These are phyloP conservation scores for rapeseed (Brassica napus) DNA, from an alignment of 345 rosid species.

Conservation along the genomic window Da-Ae NC_063446.1:72020001-72020500, in stretches of 20 bases:
- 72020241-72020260: not conserved
- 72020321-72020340: not conserved
- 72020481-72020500: too few species aligned
- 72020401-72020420: too few species aligned
- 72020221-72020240: not conserved
- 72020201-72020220: not conserved
- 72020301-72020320: not conserved
- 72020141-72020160: not conserved
- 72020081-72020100: not conserved
- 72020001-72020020: too few species aligned
- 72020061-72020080: too few species aligned
- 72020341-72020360: not conserved
- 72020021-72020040: not conserved
- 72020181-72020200: too few species aligned
- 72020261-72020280: not conserved
- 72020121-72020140: not conserved
- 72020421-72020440: too few species aligned
- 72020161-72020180: too few species aligned
- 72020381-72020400: too few species aligned
- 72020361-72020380: too few species aligned
- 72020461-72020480: too few species aligned
- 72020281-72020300: not conserved
- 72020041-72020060: conserved; percentile 4
- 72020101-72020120: conserved; percentile 17
- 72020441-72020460: too few species aligned